Base-by-base conservation (phyloP, 192 early-diverging fungal genomes). In the Obelidium mucronatum region DNA sequence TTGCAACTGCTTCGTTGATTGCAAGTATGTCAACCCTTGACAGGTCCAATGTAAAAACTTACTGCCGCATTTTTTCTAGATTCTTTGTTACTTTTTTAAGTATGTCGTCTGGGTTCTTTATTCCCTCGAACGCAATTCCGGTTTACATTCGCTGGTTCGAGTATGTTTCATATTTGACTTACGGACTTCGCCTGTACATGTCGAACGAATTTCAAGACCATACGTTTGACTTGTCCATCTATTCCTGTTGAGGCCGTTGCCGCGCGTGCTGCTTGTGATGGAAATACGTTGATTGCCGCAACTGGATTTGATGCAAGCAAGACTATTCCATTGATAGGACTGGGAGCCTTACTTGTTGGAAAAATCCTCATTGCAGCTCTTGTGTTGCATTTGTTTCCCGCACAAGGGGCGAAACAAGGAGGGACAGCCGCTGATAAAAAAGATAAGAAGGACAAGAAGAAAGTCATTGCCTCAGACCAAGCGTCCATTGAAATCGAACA, bases 151-250 rank as follows among this genome's bases (percentile, higher is more conserved):
- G 75, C 4, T 82, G 83, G 83, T 69, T 84, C 64, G 65, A 77
- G 58, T 40, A 40, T 19, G 75, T 80, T 19, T 78, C 78, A 3
- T 82, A 79, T 70, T 40, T 80, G 15, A 79, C 78, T 17, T 81
- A 77, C 59, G 76, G 78, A 2, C 81, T 65, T 68, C 73, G 80
- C 11, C 68, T 82, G 15, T 58, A 79, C 31, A 63, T 80, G 31
- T 67, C 81, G 31, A 85, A 85, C 80, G 84, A 85, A 65, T 83
- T 85, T 51, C 61, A 77, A 17, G 75, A 77, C 71, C 75, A 80
- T 68, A 28, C 33, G 3, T 85, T 67, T 65, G 65, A 67, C 15
- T n/a, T 85, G 84, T 70, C 74, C 81, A 4, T 15, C n/a, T n/a
- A 19, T 72, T 24, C 54, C 70, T 19, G 40, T 13, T 24, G 24